Evolutionary conservation across 306 rosid genomes (phyloP).

Genomic region (Fragaria nilgerrensis): DNA sequence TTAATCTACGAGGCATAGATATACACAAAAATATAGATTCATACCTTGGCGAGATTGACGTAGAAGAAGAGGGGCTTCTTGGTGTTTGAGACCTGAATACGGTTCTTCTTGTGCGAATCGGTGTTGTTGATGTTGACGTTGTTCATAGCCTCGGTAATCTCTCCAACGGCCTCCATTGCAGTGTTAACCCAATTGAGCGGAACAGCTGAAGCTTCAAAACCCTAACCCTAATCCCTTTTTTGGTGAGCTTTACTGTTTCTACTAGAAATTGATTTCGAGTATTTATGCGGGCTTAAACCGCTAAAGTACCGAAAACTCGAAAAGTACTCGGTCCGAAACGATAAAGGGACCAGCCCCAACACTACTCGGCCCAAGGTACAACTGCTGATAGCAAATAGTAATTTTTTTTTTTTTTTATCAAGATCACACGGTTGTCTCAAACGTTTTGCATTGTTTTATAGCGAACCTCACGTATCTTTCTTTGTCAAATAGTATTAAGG

Average conservation of each 20-base stretch:
- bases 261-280: neutral
- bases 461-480: no score
- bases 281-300: neutral
- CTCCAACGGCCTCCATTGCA: constrained; percentile 37
- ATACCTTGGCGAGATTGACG: constrained; percentile 46
- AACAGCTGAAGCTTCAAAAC: constrained; percentile 15
- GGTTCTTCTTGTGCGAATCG: constrained; percentile 39
- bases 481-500: no score
- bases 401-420: no score
- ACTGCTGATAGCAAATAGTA: no score
- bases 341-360: neutral
- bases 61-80: constrained; percentile 51
- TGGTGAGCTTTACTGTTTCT: neutral
- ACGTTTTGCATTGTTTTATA: no score
- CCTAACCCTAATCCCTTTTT: constrained; percentile 33
- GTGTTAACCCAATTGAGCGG: neutral
- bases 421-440: no score
- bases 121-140: constrained; percentile 21
- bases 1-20: neutral
- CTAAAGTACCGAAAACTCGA: neutral
- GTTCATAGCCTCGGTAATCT: constrained; percentile 34
- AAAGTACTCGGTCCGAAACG: neutral
- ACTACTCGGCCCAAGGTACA: no score
- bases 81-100: constrained; percentile 51
- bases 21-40: neutral